Base-by-base conservation (phyloP, 352 stramenopile genomes). In the Phytopythium helicoides region DNA sequence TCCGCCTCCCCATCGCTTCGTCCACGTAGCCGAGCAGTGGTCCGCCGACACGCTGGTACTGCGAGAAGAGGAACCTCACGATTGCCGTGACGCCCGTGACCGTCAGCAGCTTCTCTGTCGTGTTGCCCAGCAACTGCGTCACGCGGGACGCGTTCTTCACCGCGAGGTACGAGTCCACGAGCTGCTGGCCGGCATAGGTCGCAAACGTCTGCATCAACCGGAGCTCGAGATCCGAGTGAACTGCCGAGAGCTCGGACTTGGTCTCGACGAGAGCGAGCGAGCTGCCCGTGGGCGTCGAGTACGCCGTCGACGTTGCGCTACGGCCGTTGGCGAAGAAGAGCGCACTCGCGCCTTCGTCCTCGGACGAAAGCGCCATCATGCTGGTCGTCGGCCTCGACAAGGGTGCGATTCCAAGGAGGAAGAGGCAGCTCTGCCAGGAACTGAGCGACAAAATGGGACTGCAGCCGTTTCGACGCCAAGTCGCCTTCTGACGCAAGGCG, bases 1-100 rank as follows among this genome's bases (percentile, higher is more conserved):
- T 60, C 49, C 73, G 70, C 10, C 65, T 69, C 11, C 79, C 74
- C 69, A 89, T 81, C 28, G 69, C 76, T 16, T 85, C 74, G 46
- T 89, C 79, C 33, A 85, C 67, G 2, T 69, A 66, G 50, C 75
- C 60, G 46, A 87, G 63, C 49, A 76, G 47, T 25, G 79, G 76
- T 12, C 75, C 60, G 15, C 75, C 78, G 2, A 86, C 54, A 36
- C 63, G 60, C 66, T 79, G 61, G 62, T 85, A 89, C 65, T 89
- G 78, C 6, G 47, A 41, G 45, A 85, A 86, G 10, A 86, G 56
- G 22, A 86, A 47, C 15, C 44, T 44, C 47, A 86, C 73, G 3
- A 86, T 36, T 11, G 62, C 41, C 1, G 56, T 57, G 12, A 87
- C 50, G 0, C 79, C 76, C 1, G 62, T 67, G n/a, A 62, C 73